phyloP scores from a whole-genome alignment of 768 basidiomycete genomes.

The Phylloporus sp. region DNA sequence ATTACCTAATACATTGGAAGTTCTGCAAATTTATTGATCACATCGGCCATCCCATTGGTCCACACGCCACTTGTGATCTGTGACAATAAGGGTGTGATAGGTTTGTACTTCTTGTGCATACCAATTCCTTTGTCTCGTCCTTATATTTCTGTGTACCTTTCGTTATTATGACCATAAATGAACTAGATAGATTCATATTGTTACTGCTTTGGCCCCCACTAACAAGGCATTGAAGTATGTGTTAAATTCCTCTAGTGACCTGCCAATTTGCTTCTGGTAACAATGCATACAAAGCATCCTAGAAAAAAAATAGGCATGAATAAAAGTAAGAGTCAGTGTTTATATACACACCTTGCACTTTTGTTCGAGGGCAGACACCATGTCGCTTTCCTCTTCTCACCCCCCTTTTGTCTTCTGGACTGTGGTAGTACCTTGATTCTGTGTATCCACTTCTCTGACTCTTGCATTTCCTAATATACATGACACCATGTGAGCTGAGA shows the following conservation, averaged over 20 bases:
- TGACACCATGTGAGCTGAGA: no score
- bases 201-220: not conserved
- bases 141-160: not conserved
- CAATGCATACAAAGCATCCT: not conserved
- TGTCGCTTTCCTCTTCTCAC: no score
- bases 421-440: no score
- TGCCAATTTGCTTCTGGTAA: not conserved
- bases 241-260: not conserved
- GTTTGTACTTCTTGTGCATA: no score
- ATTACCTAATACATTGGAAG: not conserved
- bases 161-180: no score
- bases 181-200: not conserved
- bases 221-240: not conserved
- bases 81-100: no score
- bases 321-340: not conserved
- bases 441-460: no score
- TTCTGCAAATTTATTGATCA: not conserved
- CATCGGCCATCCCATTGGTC: not conserved
- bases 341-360: not conserved
- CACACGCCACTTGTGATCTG: not conserved
- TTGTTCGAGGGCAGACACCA: not conserved
- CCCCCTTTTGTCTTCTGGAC: no score
- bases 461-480: no score
- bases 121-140: not conserved
- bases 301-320: no score